phyloP scores from a whole-genome alignment of 2,329 filamentous ascomycete species.

The Ophiocordyceps sinensis region DNA sequence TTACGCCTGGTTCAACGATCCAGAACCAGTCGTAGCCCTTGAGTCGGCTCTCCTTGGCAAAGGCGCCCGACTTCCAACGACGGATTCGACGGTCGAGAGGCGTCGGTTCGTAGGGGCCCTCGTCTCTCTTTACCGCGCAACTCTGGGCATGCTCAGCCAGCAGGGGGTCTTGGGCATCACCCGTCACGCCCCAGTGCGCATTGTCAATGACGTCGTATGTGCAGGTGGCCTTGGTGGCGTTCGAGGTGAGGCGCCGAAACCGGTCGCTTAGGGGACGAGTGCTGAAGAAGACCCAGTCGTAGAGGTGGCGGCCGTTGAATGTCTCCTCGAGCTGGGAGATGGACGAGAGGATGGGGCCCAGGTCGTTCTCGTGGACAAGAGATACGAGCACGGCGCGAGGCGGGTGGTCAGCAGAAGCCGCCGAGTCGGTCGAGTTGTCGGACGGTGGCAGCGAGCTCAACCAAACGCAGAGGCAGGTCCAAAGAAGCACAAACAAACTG shows the following conservation, averaged over 20 bases:
- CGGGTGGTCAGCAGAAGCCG: constrained; percentile 8
- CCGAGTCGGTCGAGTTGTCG: constrained; percentile 6
- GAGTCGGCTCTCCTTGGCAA: constrained; percentile 65
- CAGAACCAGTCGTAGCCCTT: constrained; percentile 45
- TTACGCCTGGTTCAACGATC: constrained; percentile 45
- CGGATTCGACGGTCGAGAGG: constrained; percentile 59
- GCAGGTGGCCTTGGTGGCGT: constrained; percentile 55
- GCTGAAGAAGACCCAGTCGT: constrained; percentile 84
- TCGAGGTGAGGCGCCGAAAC: constrained; percentile 56
- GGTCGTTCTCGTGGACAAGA: constrained; percentile 16
- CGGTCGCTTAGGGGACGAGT: constrained; percentile 62
- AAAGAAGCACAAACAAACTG: constrained; percentile 1
- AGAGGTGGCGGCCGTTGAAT: constrained; percentile 73
- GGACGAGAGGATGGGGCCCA: constrained; percentile 15
- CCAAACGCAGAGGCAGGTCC: constrained; percentile 8
- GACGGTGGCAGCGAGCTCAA: constrained; percentile 9
- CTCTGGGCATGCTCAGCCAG: background rate
- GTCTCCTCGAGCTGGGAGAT: constrained; percentile 39
- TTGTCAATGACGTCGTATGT: constrained; percentile 59
- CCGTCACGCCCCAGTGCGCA: constrained; percentile 62
- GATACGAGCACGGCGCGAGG: constrained; percentile 18
- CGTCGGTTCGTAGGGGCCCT: constrained; percentile 15
- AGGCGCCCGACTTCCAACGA: constrained; percentile 70
- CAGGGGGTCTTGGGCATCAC: constrained; percentile 22
- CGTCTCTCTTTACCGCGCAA: background rate